phyloP scores from a whole-genome alignment of 148 eudicot species.

The Camellia japonica region DNA sequence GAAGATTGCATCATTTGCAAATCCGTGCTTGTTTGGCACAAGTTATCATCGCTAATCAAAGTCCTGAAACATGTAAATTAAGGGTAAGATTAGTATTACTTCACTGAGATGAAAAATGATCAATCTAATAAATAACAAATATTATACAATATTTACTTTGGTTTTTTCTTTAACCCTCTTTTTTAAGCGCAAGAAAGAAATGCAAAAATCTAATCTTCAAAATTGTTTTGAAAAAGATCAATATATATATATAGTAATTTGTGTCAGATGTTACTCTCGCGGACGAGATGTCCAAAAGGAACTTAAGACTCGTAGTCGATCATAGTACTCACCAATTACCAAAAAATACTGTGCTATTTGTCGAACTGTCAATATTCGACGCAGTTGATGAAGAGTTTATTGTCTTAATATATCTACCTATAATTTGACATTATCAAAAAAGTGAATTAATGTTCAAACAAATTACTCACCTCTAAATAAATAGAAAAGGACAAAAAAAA shows the following conservation, averaged over 20 bases:
- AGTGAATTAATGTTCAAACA: background rate
- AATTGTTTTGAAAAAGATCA: background rate
- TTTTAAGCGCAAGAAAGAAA: too few species aligned
- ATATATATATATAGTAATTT: background rate
- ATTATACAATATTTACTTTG: too few species aligned
- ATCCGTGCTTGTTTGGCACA: slow-evolving; percentile 60
- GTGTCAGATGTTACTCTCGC: slow-evolving; percentile 60
- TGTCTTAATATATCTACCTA: slow-evolving; percentile 97
- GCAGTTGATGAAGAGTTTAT: slow-evolving; percentile 84
- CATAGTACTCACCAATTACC: slow-evolving; percentile 87
- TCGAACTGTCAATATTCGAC: slow-evolving; percentile 69
- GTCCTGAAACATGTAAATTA: slow-evolving; percentile 32
- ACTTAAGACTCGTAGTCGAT: slow-evolving; percentile 83
- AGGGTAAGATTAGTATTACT: background rate
- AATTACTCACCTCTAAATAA: background rate
- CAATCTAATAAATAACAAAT: background rate
- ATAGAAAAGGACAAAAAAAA: background rate
- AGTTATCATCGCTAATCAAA: slow-evolving; percentile 59
- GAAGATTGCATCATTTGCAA: slow-evolving; percentile 75
- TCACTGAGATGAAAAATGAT: background rate
- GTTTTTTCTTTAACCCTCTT: too few species aligned
- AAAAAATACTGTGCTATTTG: slow-evolving; percentile 88
- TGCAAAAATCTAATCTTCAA: background rate
- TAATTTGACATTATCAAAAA: background rate
- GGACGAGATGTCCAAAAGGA: slow-evolving; percentile 94